Evolutionary conservation across 805 yeast species (phyloP).

Genomic region (Candida orba): DNA sequence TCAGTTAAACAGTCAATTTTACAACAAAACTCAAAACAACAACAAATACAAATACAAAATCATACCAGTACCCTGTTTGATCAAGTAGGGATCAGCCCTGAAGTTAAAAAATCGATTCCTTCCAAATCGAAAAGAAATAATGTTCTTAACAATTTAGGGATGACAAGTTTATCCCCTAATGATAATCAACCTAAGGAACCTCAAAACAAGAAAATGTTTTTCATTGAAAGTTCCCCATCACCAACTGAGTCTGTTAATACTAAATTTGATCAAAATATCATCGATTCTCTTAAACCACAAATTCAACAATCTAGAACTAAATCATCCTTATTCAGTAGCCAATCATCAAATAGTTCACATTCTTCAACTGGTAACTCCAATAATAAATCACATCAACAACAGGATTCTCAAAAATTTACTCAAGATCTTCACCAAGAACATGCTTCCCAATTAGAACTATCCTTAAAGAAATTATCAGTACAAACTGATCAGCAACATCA

Average conservation of each 20-base stretch:
- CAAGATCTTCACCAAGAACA: background rate
- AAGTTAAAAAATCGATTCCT: conserved; percentile 10
- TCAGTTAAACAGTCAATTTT: background rate
- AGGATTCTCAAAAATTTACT: background rate
- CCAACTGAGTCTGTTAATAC: conserved; percentile 19
- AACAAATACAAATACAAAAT: conserved; percentile 1
- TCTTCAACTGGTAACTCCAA: conserved; percentile 1
- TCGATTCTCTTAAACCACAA: conserved; percentile 3
- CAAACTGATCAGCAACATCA: background rate
- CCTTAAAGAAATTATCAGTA: too few species aligned
- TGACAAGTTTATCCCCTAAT: conserved; percentile 16
- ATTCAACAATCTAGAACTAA: background rate
- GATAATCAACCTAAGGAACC: conserved; percentile 3
- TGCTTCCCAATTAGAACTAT: background rate
- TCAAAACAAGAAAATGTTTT: conserved; percentile 24
- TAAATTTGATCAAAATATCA: conserved; percentile 1
- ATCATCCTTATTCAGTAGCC: conserved; percentile 4
- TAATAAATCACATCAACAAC: background rate
- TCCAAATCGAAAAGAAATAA: conserved; percentile 16
- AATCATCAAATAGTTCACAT: conserved; percentile 5
- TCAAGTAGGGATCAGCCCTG: conserved; percentile 22
- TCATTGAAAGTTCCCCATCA: conserved; percentile 26
- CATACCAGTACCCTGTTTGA: conserved; percentile 14
- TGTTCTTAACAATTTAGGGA: conserved; percentile 21
- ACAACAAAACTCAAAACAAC: background rate